These are phyloP conservation scores for Blastocystis sp. DNA, from an alignment of 352 stramenopile species.

Conservation along the genomic window DNA sequence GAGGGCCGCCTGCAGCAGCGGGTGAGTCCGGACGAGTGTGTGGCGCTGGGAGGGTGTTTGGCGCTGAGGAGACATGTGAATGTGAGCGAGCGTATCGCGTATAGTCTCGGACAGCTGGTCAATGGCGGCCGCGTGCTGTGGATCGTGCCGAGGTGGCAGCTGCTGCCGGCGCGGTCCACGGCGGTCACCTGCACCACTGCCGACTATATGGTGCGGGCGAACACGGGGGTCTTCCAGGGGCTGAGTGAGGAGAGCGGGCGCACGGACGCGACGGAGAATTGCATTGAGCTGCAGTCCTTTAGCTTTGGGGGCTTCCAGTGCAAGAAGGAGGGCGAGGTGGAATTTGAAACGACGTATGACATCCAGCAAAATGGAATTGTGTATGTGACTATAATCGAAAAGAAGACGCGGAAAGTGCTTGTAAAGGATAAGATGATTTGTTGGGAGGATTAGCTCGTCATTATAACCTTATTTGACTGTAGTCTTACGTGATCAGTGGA, in stretches of 20 bases:
- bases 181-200: background rate
- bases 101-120: constrained; percentile 1
- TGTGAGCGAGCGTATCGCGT: background rate
- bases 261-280: background rate
- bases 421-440: background rate
- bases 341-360: background rate
- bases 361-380: constrained; percentile 33
- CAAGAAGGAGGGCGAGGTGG: background rate
- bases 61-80: background rate
- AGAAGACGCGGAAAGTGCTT: background rate
- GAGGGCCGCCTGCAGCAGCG: background rate
- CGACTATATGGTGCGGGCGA: background rate
- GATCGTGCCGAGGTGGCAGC: background rate
- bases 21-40: constrained; percentile 58
- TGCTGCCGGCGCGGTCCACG: background rate
- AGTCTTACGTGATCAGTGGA: background rate
- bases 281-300: background rate
- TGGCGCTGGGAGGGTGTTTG: constrained; percentile 81
- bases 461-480: background rate
- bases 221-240: background rate
- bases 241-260: background rate
- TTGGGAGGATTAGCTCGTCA: background rate
- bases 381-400: background rate
- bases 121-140: background rate
- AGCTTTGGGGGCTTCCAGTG: background rate